Percentiles rank a stretch among this genome's conserved stretches.
These are phyloP conservation scores for Eucalyptus shirleyi DNA, from an alignment of 345 rosid genomes.

Conservation along the genomic window DNA sequence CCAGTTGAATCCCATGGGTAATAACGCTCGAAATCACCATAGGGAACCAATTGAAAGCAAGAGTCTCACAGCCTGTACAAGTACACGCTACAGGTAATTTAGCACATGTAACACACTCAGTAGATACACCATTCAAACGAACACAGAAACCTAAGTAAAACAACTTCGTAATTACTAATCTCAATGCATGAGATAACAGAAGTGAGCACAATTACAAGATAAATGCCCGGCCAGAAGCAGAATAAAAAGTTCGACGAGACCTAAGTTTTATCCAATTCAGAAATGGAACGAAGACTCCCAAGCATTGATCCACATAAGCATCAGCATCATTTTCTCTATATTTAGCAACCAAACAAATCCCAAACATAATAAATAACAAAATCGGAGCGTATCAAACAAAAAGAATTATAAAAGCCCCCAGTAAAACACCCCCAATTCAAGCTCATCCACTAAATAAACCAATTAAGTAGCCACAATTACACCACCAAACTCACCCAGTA, in stretches of 20 bases:
- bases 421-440: not conserved
- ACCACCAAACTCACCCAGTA: conserved; percentile 61
- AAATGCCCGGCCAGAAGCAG: no score
- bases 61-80: not conserved
- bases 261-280: not conserved
- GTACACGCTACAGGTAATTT: not conserved
- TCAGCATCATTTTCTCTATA: not conserved
- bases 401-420: not conserved
- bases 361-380: not conserved
- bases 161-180: no score
- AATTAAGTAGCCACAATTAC: not conserved
- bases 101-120: not conserved
- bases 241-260: no score
- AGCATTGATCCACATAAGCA: no score
- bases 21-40: not conserved
- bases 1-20: not conserved
- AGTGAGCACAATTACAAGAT: no score
- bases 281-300: no score
- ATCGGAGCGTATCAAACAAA: not conserved
- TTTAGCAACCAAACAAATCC: not conserved
- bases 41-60: not conserved
- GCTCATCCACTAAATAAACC: not conserved
- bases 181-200: no score
- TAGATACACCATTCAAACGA: not conserved
- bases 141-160: no score